Evolutionary conservation across 371 early-diverging fungal genomes (phyloP), one percentile per base, ranked within the genome.

Genomic region (Mortierella sp.): DNA sequence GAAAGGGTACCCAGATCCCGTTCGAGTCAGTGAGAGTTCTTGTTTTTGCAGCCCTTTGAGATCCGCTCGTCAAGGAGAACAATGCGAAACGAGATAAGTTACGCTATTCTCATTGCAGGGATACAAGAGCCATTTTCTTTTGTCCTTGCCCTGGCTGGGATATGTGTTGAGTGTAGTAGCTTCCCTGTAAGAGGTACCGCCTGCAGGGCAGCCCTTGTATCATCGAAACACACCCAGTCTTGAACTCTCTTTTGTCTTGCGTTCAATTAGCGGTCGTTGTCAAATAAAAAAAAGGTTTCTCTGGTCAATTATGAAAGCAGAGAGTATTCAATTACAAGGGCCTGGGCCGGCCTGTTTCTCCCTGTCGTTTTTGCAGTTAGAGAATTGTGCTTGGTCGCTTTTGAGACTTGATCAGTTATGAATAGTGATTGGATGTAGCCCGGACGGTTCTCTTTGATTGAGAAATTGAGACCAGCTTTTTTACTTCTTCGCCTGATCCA

Each of bases 171-270:
- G n/a, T 6, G 43, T 40, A 6, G 43, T 26, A 13, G 28, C 28
- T 59, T 59, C 26, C 14, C 16, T 31, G 59, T 14, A 14, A 59
- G 59, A 31, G 16, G 31, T 28, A 59, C 14, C n/a, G n/a, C n/a
- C n/a, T 40, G 6, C 28, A 14, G 14, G 28, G 59, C 59, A 50
- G 50, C 16, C 50, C 16, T 50, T 59, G 1, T 31, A 14, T 31
- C 31, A 31, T 61, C 61, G 61, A 61, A 61, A 61, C 61, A 61
- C 61, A 61, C 31, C 61, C 34, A 34, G 61, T 61, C 61, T 31
- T n/a, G n/a, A 54, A 54, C 51, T 51, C 51, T 51, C 21, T 57
- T 26, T 31, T 16, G 11, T 3, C 31, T 3, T 50, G 2, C 31
- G 31, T 59, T 59, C 61, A 61, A 31, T 61, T 61, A 31, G 19